These are phyloP conservation scores for Coprinopsis sp. DNA, from an alignment of 768 basidiomycete genomes.

Conservation along the genomic window DNA sequence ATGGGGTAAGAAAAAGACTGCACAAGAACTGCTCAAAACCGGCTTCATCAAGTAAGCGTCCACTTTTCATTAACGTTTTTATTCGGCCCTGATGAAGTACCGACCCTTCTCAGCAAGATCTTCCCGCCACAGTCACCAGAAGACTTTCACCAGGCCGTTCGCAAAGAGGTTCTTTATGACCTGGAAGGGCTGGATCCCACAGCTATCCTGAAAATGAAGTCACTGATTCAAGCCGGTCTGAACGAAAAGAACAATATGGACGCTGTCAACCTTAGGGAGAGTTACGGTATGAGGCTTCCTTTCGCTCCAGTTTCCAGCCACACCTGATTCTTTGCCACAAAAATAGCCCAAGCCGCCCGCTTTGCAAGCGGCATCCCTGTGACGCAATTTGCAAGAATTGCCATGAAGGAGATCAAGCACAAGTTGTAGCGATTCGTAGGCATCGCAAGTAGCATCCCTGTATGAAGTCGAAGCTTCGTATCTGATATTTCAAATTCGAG, in stretches of 20 bases:
- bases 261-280: conserved; percentile 62
- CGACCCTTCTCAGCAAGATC: conserved; percentile 45
- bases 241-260: conserved; percentile 62
- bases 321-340: background rate
- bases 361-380: conserved; percentile 57
- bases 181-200: conserved; percentile 53
- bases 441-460: background rate
- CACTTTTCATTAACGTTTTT: background rate
- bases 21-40: conserved; percentile 51
- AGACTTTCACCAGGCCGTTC: conserved; percentile 51
- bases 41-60: conserved; percentile 62
- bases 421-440: conserved; percentile 38
- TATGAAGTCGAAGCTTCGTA: background rate
- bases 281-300: conserved; percentile 39
- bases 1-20: conserved; percentile 62
- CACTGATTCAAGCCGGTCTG: conserved; percentile 49
- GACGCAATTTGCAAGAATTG: conserved; percentile 50
- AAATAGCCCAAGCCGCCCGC: conserved; percentile 55
- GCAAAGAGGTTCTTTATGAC: conserved; percentile 45
- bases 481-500: too few species aligned
- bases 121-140: conserved; percentile 49
- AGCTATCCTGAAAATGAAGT: conserved; percentile 49
- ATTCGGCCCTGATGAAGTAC: background rate
- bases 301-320: background rate
- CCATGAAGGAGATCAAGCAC: conserved; percentile 61